Conservation (phyloP, 2,329 filamentous ascomycete species). For the Trichocomaceae sp. region DNA sequence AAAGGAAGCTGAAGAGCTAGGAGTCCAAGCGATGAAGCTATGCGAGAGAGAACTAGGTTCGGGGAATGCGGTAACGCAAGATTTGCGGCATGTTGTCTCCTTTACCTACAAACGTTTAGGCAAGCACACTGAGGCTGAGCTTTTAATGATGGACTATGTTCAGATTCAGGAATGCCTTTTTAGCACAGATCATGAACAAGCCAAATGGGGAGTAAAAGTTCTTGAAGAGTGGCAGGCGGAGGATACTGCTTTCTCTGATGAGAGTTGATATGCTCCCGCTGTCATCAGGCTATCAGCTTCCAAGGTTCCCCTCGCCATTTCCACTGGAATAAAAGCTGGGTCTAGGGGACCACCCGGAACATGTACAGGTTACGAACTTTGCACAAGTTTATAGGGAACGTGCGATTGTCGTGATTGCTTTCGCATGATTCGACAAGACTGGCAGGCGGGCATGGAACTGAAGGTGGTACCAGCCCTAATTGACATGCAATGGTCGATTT, state of each 20-base stretch:
- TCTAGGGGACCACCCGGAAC: too few relatives aligned
- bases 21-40: not conserved
- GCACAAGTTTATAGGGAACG: too few relatives aligned
- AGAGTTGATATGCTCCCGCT: too few relatives aligned
- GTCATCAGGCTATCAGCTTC: too few relatives aligned
- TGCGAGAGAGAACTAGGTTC: not conserved
- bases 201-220: not conserved
- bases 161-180: not conserved
- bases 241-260: slow-evolving; percentile 10
- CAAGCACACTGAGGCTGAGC: not conserved
- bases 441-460: too few relatives aligned
- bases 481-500: too few relatives aligned
- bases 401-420: too few relatives aligned
- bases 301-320: too few relatives aligned
- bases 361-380: too few relatives aligned
- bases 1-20: not conserved
- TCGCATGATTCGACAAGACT: too few relatives aligned
- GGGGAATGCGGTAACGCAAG: not conserved
- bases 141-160: not conserved
- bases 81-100: not conserved
- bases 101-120: not conserved
- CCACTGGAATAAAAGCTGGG: too few relatives aligned
- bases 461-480: too few relatives aligned
- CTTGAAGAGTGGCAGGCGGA: not conserved
- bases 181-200: not conserved